Conservation (phyloP, 306 rosid genomes). For the Malus sieversii region DNA sequence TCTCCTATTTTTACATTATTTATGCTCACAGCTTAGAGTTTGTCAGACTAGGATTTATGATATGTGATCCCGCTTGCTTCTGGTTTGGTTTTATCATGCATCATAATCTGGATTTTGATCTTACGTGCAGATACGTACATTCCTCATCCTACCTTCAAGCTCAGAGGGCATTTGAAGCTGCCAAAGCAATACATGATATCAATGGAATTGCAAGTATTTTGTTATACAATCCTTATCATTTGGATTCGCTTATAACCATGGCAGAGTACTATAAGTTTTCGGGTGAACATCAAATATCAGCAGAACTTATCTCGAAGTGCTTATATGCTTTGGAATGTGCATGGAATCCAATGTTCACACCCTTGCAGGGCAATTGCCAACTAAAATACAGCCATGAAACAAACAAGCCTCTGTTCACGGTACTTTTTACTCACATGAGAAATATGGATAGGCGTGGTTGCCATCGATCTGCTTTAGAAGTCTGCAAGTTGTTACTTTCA, state of each 20-base stretch:
- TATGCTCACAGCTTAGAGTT: neutral
- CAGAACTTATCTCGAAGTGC: constrained; percentile 73
- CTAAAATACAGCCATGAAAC: constrained; percentile 64
- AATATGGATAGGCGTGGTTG: constrained; percentile 91
- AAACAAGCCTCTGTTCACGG: constrained; percentile 62
- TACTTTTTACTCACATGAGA: constrained; percentile 85
- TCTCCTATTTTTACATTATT: neutral
- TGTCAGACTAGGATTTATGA: neutral
- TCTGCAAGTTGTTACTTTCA: constrained; percentile 83
- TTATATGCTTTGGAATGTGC: constrained; percentile 92
- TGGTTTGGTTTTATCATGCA: neutral
- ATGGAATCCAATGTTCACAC: constrained; percentile 84
- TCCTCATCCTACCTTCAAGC: constrained; percentile 56
- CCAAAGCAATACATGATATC: constrained; percentile 78
- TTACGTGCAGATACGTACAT: constrained; percentile 59
- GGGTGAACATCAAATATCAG: constrained; percentile 90
- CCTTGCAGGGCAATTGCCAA: constrained; percentile 82
- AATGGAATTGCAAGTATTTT: constrained; percentile 60
- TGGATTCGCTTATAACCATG: constrained; percentile 78
- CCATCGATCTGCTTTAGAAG: constrained; percentile 95
- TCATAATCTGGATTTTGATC: constrained; percentile 15
- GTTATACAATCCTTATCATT: constrained; percentile 66
- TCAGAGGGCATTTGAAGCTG: constrained; percentile 75
- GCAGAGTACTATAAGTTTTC: constrained; percentile 82
- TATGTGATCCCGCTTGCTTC: neutral